phyloP scores from a whole-genome alignment of 352 stramenopile species.

The Elongisporangium prolatum region DNA sequence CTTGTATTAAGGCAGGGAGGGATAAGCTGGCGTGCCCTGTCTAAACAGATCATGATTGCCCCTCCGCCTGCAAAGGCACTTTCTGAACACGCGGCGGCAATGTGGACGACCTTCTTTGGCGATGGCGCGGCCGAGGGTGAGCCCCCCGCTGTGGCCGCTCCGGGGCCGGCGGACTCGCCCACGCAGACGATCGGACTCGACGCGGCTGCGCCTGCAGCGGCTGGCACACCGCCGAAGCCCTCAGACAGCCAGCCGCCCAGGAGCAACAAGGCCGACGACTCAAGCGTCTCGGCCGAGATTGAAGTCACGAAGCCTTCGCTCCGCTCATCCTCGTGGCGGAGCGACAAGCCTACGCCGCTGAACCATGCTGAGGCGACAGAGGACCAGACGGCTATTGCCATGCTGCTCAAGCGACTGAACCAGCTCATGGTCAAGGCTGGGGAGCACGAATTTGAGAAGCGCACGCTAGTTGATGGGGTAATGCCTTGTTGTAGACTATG shows the following conservation, averaged over 20 bases:
- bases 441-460: conserved; percentile 87
- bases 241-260: conserved; percentile 1
- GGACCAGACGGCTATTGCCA: conserved; percentile 49
- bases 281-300: conserved; percentile 19
- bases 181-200: conserved; percentile 6
- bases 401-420: conserved; percentile 79
- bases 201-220: conserved; percentile 8
- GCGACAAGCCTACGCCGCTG: neutral
- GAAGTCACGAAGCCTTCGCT: conserved; percentile 17
- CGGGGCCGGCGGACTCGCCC: neutral
- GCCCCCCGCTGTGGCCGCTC: neutral
- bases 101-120: conserved; percentile 65
- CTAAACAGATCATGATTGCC: neutral
- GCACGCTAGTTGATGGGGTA: conserved; percentile 72
- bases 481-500: neutral
- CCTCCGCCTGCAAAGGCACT: neutral
- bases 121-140: conserved; percentile 25
- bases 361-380: conserved; percentile 2
- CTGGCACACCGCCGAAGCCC: conserved; percentile 24
- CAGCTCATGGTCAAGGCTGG: conserved; percentile 80
- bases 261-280: conserved; percentile 7
- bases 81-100: conserved; percentile 6
- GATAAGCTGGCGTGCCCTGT: neutral
- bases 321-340: neutral
- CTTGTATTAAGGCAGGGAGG: neutral